Conservation (phyloP, 2,329 filamentous ascomycete species). For the Ustulina deusta region DNA sequence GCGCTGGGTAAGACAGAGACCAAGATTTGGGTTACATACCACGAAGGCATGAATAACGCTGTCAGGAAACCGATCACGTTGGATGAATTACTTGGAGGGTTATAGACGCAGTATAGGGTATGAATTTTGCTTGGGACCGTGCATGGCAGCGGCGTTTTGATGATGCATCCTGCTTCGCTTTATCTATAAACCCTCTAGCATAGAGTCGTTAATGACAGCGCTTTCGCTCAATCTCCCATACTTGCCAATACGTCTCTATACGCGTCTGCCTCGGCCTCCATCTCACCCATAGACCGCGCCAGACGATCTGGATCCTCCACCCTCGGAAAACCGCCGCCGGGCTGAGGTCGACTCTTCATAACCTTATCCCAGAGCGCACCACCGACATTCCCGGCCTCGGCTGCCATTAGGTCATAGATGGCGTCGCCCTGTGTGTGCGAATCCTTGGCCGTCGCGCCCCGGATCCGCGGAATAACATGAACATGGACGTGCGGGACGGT, state of each 20-base stretch:
- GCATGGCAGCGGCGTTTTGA: constrained; percentile 41
- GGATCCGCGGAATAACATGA: constrained; percentile 64
- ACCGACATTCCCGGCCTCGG: constrained; percentile 85
- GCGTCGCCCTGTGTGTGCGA: constrained; percentile 45
- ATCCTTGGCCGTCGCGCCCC: constrained; percentile 48
- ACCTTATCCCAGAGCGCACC: constrained; percentile 64
- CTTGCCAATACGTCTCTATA: constrained; percentile 65
- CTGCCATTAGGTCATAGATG: constrained; percentile 86
- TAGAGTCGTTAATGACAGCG: constrained; percentile 13
- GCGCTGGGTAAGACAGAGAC: constrained; percentile 57
- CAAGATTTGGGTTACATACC: constrained; percentile 79
- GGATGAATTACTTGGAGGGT: constrained; percentile 72
- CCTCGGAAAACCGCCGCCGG: constrained; percentile 70
- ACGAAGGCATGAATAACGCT: constrained; percentile 83
- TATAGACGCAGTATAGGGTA: constrained; percentile 52
- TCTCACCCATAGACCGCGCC: constrained; percentile 77
- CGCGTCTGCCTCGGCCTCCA: constrained; percentile 80
- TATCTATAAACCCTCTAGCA: constrained; percentile 27
- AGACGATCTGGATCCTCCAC: constrained; percentile 78
- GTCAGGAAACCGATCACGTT: constrained; percentile 80
- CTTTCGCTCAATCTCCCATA: constrained; percentile 52
- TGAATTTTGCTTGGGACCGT: constrained; percentile 26
- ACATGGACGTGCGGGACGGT: constrained; percentile 94
- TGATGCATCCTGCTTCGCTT: constrained; percentile 15
- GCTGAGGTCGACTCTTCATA: constrained; percentile 56